phyloP scores from a whole-genome alignment of 192 early-diverging fungal species.

The Mortierella claussenii region DNA sequence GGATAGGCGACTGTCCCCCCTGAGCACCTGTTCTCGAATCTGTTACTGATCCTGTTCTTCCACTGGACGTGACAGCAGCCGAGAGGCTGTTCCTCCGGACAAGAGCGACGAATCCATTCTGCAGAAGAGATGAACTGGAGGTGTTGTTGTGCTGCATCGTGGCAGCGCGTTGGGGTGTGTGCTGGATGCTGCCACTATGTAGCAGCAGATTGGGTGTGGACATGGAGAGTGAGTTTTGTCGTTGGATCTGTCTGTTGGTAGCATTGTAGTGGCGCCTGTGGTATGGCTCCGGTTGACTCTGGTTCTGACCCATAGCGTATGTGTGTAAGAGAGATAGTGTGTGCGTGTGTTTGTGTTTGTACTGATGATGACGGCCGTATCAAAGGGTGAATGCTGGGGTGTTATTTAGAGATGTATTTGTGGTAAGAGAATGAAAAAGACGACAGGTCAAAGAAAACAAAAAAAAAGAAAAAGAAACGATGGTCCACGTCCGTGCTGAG shows the following conservation, averaged over 20 bases:
- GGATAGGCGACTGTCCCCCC: too few relatives aligned
- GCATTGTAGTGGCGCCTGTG: slow-evolving; percentile 41
- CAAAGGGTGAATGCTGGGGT: background rate
- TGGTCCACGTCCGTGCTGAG: background rate
- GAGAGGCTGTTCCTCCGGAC: background rate
- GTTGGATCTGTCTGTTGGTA: slow-evolving; percentile 37
- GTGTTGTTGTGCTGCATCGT: slow-evolving; percentile 11
- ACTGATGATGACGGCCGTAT: background rate
- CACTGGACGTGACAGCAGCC: too few relatives aligned
- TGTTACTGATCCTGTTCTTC: too few relatives aligned
- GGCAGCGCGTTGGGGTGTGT: background rate
- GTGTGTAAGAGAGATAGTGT: background rate
- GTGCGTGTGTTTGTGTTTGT: background rate
- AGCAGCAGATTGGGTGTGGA: slow-evolving; percentile 22
- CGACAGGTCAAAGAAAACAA: slow-evolving; percentile 1
- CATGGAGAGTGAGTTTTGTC: slow-evolving; percentile 42
- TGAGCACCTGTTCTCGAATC: background rate
- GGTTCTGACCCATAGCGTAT: slow-evolving; percentile 49
- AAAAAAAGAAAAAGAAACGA: slow-evolving; percentile 4
- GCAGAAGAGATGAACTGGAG: too few relatives aligned
- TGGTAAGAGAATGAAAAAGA: background rate
- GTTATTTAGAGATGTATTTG: too few relatives aligned
- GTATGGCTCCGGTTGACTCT: slow-evolving; percentile 29
- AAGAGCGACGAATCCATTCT: too few relatives aligned
- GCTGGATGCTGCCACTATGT: background rate